Percentiles rank a stretch among this genome's conserved stretches.
Conservation (phyloP, 192 early-diverging fungal genomes). For the Coemansia sp. region DNA sequence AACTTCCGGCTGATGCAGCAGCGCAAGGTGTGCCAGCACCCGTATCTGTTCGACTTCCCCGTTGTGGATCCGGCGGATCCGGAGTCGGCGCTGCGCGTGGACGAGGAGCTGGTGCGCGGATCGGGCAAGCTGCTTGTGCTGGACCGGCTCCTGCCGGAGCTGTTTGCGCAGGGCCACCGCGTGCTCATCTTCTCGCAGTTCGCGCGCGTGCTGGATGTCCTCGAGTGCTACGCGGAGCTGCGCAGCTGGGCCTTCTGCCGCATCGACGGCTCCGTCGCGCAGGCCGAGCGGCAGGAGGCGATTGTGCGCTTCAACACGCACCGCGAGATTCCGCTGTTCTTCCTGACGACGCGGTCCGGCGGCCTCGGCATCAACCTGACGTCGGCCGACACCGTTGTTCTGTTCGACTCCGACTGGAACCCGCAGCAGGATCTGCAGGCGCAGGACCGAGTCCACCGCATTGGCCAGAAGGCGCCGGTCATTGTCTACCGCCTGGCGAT, state of each 20-base stretch:
- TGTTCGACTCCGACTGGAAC: constrained; percentile 98
- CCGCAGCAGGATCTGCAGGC: constrained; percentile 99
- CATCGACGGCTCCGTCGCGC: constrained; percentile 83
- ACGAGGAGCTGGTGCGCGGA: constrained; percentile 62
- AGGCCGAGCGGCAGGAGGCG: constrained; percentile 76
- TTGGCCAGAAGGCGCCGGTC: constrained; percentile 92
- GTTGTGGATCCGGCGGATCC: constrained; percentile 57
- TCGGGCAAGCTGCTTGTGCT: constrained; percentile 91
- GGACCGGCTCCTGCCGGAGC: constrained; percentile 74
- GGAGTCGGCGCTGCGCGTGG: constrained; percentile 59
- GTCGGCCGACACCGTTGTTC: constrained; percentile 93
- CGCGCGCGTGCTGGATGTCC: constrained; percentile 83
- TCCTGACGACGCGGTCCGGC: constrained; percentile 94
- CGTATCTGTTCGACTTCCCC: constrained; percentile 87
- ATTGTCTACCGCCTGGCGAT: constrained; percentile 89
- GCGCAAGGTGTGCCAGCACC: constrained; percentile 96
- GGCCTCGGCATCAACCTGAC: constrained; percentile 98
- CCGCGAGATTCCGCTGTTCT: constrained; percentile 65
- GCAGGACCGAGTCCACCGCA: constrained; percentile 94
- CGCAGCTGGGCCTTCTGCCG: constrained; percentile 82
- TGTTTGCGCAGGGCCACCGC: constrained; percentile 85
- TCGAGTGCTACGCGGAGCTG: constrained; percentile 87
- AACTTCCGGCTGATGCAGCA: constrained; percentile 86
- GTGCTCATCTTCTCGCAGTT: constrained; percentile 96
- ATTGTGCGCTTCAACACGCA: constrained; percentile 56